phyloP scores from a whole-genome alignment of 192 early-diverging fungal genomes.

The Backusella westeae region DNA sequence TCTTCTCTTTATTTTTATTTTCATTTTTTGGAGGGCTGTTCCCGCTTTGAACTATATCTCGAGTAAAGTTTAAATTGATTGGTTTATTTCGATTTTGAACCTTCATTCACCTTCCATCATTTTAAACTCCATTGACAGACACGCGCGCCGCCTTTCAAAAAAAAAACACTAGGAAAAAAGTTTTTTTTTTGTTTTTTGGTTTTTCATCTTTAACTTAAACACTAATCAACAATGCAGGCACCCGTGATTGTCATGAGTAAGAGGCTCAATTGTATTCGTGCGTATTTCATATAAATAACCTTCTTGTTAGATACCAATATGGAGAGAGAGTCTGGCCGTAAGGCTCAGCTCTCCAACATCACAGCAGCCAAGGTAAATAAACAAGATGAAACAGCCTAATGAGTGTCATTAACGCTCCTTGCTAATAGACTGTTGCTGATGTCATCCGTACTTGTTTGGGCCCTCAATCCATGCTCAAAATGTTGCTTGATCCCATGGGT shows the following conservation, averaged over 20 bases:
- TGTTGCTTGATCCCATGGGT: constrained; percentile 99
- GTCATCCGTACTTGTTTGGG: constrained; percentile 98
- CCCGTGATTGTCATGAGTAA: constrained; percentile 88
- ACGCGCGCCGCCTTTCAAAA: constrained; percentile 5
- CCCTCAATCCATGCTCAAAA: constrained; percentile 98
- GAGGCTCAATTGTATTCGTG: constrained; percentile 13
- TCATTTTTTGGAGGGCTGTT: neutral
- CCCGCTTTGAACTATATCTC: neutral
- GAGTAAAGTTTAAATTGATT: neutral
- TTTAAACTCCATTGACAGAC: constrained; percentile 4
- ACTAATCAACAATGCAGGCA: constrained; percentile 64
- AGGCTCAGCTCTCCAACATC: constrained; percentile 98
- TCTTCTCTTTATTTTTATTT: too few relatives aligned
- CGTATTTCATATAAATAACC: neutral
- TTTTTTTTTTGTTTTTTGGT: neutral
- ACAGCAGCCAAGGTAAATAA: constrained; percentile 87
- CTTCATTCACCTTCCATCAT: neutral
- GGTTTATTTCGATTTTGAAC: neutral
- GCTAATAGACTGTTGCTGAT: constrained; percentile 86
- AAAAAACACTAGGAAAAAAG: neutral
- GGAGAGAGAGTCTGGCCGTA: constrained; percentile 94
- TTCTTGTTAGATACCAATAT: constrained; percentile 67
- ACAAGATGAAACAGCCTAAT: neutral
- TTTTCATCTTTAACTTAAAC: neutral
- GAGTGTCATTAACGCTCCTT: neutral